Percentiles rank a stretch among this genome's conserved stretches.
Conservation (phyloP, 129 eudicot genomes). For the Deinandra increscens region DNA sequence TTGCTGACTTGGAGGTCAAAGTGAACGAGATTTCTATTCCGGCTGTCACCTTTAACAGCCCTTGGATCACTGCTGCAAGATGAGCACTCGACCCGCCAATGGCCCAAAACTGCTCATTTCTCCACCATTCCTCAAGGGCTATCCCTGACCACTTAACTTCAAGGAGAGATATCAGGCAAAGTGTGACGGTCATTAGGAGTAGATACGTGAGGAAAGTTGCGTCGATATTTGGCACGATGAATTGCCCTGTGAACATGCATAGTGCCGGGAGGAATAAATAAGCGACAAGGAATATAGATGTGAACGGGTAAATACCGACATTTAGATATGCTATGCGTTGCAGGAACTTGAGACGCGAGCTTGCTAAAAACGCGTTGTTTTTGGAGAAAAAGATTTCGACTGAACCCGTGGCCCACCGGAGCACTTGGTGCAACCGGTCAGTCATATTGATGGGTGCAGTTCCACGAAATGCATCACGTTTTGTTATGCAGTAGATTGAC, state of each 20-base stretch:
- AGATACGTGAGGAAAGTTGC: conserved; percentile 54
- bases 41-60: conserved; percentile 77
- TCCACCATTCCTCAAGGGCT: conserved; percentile 79
- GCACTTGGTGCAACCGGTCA: conserved; percentile 81
- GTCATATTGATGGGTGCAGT: conserved; percentile 84
- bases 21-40: conserved; percentile 85
- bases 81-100: conserved; percentile 93
- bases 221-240: conserved; percentile 58
- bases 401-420: conserved; percentile 86
- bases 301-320: conserved; percentile 84
- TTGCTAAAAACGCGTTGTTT: conserved; percentile 67
- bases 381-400: conserved; percentile 81
- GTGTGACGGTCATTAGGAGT: conserved; percentile 50
- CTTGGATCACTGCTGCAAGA: conserved; percentile 80
- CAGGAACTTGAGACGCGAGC: conserved; percentile 63
- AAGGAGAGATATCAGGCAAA: conserved; percentile 61
- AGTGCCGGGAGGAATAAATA: conserved; percentile 85
- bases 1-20: conserved; percentile 60
- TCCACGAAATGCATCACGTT: conserved; percentile 86
- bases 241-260: conserved; percentile 68
- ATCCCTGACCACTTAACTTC: conserved; percentile 94
- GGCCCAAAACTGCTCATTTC: conserved; percentile 88
- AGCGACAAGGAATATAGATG: conserved; percentile 69
- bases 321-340: conserved; percentile 74
- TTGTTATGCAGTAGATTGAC: conserved; percentile 81